These are phyloP conservation scores for Oropetium thomaeum DNA, from an alignment of 176 grass and related monocot genomes.

Conservation along the genomic window DNA sequence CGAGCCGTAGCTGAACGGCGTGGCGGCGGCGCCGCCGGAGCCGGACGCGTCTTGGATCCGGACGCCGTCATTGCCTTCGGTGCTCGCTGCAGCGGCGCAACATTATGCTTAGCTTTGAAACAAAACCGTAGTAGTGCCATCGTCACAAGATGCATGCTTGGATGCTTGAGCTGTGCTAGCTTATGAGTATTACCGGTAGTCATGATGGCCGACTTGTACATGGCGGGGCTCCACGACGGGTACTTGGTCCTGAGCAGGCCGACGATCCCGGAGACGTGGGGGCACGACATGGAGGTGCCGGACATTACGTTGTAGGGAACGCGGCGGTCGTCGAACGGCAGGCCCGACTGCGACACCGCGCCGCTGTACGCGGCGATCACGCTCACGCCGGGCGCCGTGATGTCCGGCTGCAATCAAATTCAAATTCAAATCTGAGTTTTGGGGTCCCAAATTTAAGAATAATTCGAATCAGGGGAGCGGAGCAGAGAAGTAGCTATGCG, in stretches of 20 bases:
- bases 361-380: constrained; percentile 55
- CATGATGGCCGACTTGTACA: constrained; percentile 81
- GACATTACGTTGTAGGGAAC: constrained; percentile 51
- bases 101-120: neutral
- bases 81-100: constrained; percentile 38
- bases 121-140: neutral
- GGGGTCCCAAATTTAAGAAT: too few species aligned
- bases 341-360: constrained; percentile 25
- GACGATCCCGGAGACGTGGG: constrained; percentile 52
- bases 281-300: constrained; percentile 87
- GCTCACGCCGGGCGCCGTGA: constrained; percentile 61
- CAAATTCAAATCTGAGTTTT: too few species aligned
- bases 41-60: constrained; percentile 35
- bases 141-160: neutral
- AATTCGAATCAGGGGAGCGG: neutral
- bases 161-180: neutral
- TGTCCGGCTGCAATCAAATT: constrained; percentile 59
- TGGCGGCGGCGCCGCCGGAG: constrained; percentile 34
- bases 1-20: constrained; percentile 55
- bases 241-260: constrained; percentile 50
- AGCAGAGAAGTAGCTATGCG: neutral
- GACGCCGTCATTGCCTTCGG: constrained; percentile 12
- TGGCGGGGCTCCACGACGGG: constrained; percentile 65
- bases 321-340: constrained; percentile 42
- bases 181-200: constrained; percentile 56